Conservation (phyloP, 805 yeast genomes). For the Metschnikowia henanensis region DNA sequence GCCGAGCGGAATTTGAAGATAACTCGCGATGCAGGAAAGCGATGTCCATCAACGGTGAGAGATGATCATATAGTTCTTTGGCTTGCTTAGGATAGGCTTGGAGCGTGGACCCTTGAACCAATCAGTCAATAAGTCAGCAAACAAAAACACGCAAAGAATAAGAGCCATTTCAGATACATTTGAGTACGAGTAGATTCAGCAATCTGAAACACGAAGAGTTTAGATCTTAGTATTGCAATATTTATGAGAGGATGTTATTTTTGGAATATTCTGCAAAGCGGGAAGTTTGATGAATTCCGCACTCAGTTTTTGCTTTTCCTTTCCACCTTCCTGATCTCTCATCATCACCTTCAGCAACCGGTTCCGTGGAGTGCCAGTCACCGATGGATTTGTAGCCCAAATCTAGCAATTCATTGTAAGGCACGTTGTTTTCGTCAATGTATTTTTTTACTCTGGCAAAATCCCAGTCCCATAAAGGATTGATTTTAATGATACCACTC, state of each 20-base stretch:
- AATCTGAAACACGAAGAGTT: not conserved
- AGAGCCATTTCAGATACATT: not conserved
- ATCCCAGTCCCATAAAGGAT: conserved; percentile 84
- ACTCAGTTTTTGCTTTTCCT: conserved; percentile 88
- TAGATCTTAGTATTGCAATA: not conserved
- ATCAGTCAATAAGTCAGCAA: too few species aligned
- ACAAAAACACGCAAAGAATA: not conserved
- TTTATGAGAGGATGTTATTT: conserved; percentile 11
- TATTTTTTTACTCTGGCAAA: conserved; percentile 71
- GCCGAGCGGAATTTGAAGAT: conserved; percentile 11
- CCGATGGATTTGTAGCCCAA: conserved; percentile 91
- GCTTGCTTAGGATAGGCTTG: too few species aligned
- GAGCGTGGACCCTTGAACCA: too few species aligned
- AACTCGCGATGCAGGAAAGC: conserved; percentile 5
- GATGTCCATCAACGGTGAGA: not conserved
- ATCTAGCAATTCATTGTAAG: conserved; percentile 82
- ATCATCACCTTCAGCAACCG: conserved; percentile 89
- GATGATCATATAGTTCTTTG: too few species aligned
- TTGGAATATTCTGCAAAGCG: conserved; percentile 65
- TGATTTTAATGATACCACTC: conserved; percentile 77
- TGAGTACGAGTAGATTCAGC: not conserved
- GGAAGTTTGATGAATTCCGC: conserved; percentile 88
- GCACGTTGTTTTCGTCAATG: conserved; percentile 69
- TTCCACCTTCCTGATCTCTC: conserved; percentile 98
- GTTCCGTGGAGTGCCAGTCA: conserved; percentile 92